Evolutionary conservation across 257 asterid genomes (phyloP).

Genomic region (Misopates orontium): DNA sequence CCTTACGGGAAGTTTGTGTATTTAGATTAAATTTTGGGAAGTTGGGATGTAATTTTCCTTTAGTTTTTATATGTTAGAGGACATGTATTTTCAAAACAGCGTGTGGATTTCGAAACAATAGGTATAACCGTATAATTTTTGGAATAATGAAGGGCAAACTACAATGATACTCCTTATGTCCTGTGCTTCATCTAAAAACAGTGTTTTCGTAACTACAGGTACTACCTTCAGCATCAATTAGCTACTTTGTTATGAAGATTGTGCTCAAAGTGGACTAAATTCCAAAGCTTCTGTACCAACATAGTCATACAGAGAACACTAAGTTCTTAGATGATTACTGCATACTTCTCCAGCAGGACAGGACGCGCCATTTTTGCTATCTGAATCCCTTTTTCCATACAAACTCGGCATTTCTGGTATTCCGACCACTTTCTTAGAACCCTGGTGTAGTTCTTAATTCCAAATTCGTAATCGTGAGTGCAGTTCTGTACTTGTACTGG

Average conservation of each 20-base stretch:
- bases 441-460: neutral
- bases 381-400: neutral
- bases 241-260: conserved; percentile 95
- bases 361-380: neutral
- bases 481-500: neutral
- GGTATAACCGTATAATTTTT: too few relatives aligned
- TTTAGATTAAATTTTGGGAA: too few relatives aligned
- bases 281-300: conserved; percentile 2
- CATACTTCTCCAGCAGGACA: conserved; percentile 1
- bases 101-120: too few relatives aligned
- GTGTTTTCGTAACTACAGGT: conserved; percentile 51
- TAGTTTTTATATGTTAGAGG: too few relatives aligned
- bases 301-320: conserved; percentile 21
- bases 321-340: conserved; percentile 19
- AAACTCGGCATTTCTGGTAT: neutral
- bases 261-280: conserved; percentile 76
- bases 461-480: too few relatives aligned
- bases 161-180: neutral
- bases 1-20: too few relatives aligned
- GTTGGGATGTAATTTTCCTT: too few relatives aligned
- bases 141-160: too few relatives aligned
- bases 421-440: neutral
- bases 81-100: too few relatives aligned
- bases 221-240: conserved; percentile 92
- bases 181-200: too few relatives aligned